Base-by-base conservation (phyloP, 2,329 filamentous ascomycete species). In the Juglanconis juglandina region DNA sequence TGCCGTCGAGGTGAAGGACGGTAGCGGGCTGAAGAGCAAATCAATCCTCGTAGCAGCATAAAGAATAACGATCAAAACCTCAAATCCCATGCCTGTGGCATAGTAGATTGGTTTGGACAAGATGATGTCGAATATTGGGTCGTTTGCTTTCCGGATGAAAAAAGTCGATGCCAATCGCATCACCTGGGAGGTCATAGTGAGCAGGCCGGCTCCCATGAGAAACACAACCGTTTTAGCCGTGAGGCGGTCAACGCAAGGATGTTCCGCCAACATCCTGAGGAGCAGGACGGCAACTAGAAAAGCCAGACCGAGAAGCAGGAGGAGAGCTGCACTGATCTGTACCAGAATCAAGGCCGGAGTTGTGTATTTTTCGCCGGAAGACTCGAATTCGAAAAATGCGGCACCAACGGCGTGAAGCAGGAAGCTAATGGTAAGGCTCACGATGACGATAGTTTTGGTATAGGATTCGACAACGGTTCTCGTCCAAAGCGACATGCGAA, bases 401-500 rank as follows among this genome's bases (percentile, higher is more conserved):
- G 34, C 50, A 11, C 56, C 56, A 6, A 59, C 9, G 33, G 46
- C 42, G 39, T 59, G 30, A 1, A 59, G 35, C 3, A 59, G 50
- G n/a, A 48, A 47, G 34, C 53, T 32, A 3, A 53, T 13, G 17
- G 33, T 11, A 44, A 51, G 47, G 8, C 33, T 32, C 3, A 42
- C 33, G 35, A 37, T 30, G 41, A 59, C 39, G 30, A n/a, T 52
- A 24, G 39, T 41, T 24, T 39, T 54, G 50, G 51, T 35, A 17
- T 32, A 34, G 24, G 56, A 53, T 5, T 41, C 5, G 3, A 59
- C 37, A 4, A 59, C 32, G 14, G 13, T 53, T 33, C 42, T 53
- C 2, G 50, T 46, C 56, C 56, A 53, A 13, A 59, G 49, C 24
- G 56, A 59, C 7, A 52, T 39, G 3, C 56, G 56, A n/a, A 59